Evolutionary conservation across 2,329 filamentous ascomycete genomes (phyloP).

Genomic region (Trichoderma hamatum): DNA sequence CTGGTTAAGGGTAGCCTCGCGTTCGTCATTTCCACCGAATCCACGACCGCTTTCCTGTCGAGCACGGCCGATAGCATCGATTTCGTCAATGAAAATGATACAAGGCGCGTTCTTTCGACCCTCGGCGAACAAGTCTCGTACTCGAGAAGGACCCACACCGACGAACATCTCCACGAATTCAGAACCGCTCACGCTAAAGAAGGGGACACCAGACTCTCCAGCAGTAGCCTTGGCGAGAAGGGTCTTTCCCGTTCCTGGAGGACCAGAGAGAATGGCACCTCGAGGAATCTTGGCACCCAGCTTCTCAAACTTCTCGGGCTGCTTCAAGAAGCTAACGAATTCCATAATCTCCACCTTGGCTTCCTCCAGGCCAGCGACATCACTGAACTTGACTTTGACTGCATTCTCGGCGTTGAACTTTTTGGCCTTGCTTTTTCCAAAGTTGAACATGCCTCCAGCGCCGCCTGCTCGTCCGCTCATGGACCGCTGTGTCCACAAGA

Average conservation of each 20-base stretch:
- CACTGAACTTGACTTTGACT: slow-evolving; percentile 94
- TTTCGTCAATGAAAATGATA: slow-evolving; percentile 99
- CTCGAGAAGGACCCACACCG: slow-evolving; percentile 93
- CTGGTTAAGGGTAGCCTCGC: slow-evolving; percentile 95
- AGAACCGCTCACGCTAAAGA: slow-evolving; percentile 97
- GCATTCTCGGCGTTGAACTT: slow-evolving; percentile 97
- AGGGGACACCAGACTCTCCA: slow-evolving; percentile 93
- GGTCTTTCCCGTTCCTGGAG: slow-evolving; percentile 97
- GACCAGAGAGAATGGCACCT: slow-evolving; percentile 94
- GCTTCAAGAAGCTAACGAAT: slow-evolving; percentile 95
- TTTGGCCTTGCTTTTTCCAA: slow-evolving; percentile 94
- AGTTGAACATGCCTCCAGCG: slow-evolving; percentile 82
- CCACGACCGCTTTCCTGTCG: slow-evolving; percentile 72
- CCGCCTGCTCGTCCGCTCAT: slow-evolving; percentile 65
- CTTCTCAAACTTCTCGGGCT: slow-evolving; percentile 88
- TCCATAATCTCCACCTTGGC: slow-evolving; percentile 99
- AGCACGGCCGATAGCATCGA: slow-evolving; percentile 94
- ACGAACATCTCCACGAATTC: slow-evolving; percentile 99
- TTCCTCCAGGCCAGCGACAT: slow-evolving; percentile 97
- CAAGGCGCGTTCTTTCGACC: slow-evolving; percentile 95
- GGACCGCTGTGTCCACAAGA: slow-evolving; percentile 78
- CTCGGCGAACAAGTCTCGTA: slow-evolving; percentile 91
- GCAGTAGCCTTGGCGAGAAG: slow-evolving; percentile 95
- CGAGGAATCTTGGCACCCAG: slow-evolving; percentile 97
- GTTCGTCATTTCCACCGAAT: slow-evolving; percentile 92